Evolutionary conservation across 495 filamentous ascomycete genomes (phyloP).

Genomic region (Neurospora africana): DNA sequence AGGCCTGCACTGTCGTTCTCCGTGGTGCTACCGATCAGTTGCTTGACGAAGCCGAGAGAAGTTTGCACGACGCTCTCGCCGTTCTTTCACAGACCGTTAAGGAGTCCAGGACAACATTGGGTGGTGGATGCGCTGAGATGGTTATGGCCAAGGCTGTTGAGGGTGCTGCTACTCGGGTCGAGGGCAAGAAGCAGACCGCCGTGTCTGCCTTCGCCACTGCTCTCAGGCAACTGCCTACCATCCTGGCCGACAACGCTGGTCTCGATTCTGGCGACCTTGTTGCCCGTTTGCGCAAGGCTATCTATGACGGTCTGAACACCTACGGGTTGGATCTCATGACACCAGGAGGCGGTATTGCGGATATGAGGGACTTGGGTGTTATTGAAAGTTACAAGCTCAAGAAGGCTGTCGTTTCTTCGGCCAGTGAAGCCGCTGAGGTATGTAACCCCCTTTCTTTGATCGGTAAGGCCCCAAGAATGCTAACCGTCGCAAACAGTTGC

Average conservation of each 20-base stretch:
- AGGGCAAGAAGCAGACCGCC: slow-evolving; percentile 91
- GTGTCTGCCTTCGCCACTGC: slow-evolving; percentile 84
- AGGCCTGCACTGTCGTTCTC: slow-evolving; percentile 94
- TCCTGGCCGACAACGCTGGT: slow-evolving; percentile 94
- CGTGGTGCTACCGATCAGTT: slow-evolving; percentile 94
- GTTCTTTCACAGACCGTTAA: slow-evolving; percentile 95
- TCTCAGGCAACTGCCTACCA: slow-evolving; percentile 86
- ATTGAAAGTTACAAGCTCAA: slow-evolving; percentile 99
- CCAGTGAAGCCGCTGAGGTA: slow-evolving; percentile 94
- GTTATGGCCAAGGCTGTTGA: slow-evolving; percentile 97
- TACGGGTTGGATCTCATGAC: slow-evolving; percentile 84
- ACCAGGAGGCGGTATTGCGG: slow-evolving; percentile 84
- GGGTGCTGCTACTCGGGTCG: slow-evolving; percentile 82
- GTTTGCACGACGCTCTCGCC: slow-evolving; percentile 89
- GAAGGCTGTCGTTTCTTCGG: slow-evolving; percentile 88
- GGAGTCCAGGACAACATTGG: slow-evolving; percentile 87
- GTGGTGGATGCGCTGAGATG: slow-evolving; percentile 96
- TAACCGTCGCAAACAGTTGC: slow-evolving; percentile 16
- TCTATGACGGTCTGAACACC: slow-evolving; percentile 86
- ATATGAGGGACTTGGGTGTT: slow-evolving; percentile 92
- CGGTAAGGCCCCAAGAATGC: not conserved
- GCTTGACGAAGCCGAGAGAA: slow-evolving; percentile 92
- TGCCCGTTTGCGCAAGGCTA: slow-evolving; percentile 78
- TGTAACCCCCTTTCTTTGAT: slow-evolving; percentile 16
- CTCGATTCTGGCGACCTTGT: slow-evolving; percentile 92